A percentile compares a stretch with the other conserved stretches of the same genome.
Conservation (phyloP, 768 basidiomycete species). For the Russula sp. region DNA sequence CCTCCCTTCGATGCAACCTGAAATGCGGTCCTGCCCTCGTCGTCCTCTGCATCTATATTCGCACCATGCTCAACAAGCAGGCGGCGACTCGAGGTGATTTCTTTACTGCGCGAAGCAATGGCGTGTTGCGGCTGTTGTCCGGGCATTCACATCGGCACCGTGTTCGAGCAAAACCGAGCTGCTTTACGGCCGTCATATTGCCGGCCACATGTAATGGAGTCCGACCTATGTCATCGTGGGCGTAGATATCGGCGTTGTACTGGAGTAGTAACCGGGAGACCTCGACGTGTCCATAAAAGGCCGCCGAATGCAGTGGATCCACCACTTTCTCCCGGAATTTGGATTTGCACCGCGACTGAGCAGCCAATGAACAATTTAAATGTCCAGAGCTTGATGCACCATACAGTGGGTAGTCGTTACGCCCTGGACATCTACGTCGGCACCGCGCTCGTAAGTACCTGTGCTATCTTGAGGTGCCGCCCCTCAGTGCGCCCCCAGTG, state of each 20-base stretch:
- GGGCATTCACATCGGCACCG: background rate
- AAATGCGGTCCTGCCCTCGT: too few relatives aligned
- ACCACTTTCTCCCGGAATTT: background rate
- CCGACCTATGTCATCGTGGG: background rate
- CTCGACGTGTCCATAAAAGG: background rate
- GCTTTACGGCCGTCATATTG: too few relatives aligned
- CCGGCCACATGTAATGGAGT: background rate
- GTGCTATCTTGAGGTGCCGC: background rate
- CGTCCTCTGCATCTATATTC: too few relatives aligned
- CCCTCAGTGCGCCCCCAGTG: background rate
- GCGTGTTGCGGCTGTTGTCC: background rate
- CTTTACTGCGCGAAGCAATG: background rate
- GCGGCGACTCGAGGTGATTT: too few relatives aligned
- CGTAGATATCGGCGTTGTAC: background rate
- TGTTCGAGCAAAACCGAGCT: background rate
- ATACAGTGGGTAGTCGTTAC: too few relatives aligned
- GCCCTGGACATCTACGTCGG: background rate
- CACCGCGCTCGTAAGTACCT: background rate
- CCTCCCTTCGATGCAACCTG: too few relatives aligned
- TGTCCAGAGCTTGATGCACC: background rate
- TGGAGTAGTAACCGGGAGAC: background rate
- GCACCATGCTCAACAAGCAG: too few relatives aligned
- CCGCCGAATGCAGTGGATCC: background rate
- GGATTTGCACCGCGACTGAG: background rate
- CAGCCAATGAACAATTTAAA: background rate